Conservation (phyloP, 345 rosid species). For the Corchorus capsularis region DNA sequence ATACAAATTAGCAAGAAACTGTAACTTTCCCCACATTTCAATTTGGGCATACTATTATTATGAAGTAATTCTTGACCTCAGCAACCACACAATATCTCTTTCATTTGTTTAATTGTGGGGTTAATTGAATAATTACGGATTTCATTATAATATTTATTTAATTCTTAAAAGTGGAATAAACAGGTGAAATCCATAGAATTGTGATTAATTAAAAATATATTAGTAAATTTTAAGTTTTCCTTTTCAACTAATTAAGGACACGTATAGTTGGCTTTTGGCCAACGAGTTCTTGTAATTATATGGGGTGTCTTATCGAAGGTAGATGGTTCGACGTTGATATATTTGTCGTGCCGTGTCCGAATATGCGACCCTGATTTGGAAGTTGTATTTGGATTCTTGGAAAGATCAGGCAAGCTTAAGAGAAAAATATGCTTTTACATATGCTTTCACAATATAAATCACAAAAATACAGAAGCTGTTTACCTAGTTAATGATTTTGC, state of each 20-base stretch:
- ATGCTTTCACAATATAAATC: too few species aligned
- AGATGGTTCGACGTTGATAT: background rate
- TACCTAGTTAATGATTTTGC: too few species aligned
- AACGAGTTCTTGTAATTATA: slow-evolving; percentile 4
- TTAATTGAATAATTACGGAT: background rate
- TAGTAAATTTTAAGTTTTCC: background rate
- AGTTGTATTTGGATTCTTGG: background rate
- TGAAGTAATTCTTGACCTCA: background rate
- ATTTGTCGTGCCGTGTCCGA: background rate
- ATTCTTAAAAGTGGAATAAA: background rate
- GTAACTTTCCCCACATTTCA: background rate
- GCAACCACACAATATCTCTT: background rate
- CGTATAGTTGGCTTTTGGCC: background rate
- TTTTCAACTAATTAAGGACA: background rate
- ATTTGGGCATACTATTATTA: background rate
- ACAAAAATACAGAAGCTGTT: background rate
- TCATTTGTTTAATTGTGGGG: background rate
- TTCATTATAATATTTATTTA: background rate
- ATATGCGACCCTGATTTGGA: background rate
- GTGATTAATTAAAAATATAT: background rate
- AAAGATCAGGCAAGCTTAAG: background rate
- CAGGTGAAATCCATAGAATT: background rate
- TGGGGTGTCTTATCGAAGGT: background rate
- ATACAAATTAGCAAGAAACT: background rate
- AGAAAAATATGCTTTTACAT: too few species aligned